Conservation (phyloP, 768 basidiomycete genomes). For the Kwoniella sp. region DNA sequence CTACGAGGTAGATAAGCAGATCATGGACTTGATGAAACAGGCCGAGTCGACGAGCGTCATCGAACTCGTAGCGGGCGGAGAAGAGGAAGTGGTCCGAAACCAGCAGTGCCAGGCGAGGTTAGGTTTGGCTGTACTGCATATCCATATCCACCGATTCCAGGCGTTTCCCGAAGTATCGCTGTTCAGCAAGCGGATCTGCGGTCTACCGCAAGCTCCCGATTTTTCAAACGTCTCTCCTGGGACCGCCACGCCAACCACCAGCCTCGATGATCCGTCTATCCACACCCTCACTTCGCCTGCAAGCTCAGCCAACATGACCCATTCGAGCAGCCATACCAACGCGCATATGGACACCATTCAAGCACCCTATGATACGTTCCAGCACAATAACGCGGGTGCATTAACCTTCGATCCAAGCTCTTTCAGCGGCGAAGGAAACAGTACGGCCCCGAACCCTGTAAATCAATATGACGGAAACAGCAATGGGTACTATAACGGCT, state of each 20-base stretch:
- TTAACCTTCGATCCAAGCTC: not conserved
- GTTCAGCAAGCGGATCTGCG: constrained; percentile 54
- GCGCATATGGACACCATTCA: not conserved
- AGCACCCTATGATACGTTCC: not conserved
- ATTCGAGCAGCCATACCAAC: not conserved
- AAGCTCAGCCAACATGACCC: not conserved
- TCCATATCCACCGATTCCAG: constrained; percentile 54
- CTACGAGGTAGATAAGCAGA: constrained; percentile 40
- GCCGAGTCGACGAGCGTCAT: constrained; percentile 48
- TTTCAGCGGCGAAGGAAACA: not conserved
- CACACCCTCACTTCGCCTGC: not conserved
- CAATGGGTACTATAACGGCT: not conserved
- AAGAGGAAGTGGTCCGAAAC: constrained; percentile 55
- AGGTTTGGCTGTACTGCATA: constrained; percentile 51
- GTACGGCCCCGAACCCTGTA: not conserved
- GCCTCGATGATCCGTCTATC: not conserved
- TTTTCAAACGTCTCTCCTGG: not conserved
- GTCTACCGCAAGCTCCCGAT: constrained; percentile 47
- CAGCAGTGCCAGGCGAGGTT: constrained; percentile 52
- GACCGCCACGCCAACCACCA: not conserved
- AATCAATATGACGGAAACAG: not conserved
- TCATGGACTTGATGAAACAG: constrained; percentile 47
- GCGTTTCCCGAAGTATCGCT: constrained; percentile 56
- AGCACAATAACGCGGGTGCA: not conserved
- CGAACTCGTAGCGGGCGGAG: constrained; percentile 52